Conservation (phyloP, 2,329 filamentous ascomycete genomes). For the Hansfordia pulvinata region DNA sequence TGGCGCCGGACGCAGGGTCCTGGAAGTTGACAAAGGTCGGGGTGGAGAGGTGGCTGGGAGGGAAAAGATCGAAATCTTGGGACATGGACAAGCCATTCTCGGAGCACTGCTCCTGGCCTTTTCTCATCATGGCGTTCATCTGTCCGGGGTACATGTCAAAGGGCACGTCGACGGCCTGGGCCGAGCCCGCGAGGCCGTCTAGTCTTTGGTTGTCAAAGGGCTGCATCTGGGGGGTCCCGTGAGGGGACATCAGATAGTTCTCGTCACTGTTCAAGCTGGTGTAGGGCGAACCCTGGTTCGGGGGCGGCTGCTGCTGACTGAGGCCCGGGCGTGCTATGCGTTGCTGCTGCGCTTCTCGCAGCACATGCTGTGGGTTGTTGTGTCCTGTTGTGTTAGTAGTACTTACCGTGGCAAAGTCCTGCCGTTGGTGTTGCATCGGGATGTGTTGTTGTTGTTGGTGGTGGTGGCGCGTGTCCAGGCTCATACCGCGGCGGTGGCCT, state of each 20-base stretch:
- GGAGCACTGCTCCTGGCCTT: conserved; percentile 28
- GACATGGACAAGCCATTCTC: conserved; percentile 25
- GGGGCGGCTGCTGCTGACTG: conserved; percentile 16
- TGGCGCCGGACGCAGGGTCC: conserved; percentile 26
- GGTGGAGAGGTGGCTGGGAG: conserved; percentile 30
- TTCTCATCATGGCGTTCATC: conserved; percentile 31
- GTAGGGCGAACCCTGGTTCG: conserved; percentile 13
- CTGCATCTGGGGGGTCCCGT: conserved; percentile 38
- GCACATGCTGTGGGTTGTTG: conserved; percentile 57
- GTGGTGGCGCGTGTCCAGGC: conserved; percentile 48
- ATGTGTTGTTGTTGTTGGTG: conserved; percentile 20
- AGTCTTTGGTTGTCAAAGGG: conserved; percentile 35
- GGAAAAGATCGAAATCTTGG: conserved; percentile 37
- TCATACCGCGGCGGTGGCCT: conserved; percentile 51
- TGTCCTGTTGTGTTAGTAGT: conserved; percentile 42
- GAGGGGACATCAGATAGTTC: conserved; percentile 42
- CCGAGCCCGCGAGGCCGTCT: conserved; percentile 15
- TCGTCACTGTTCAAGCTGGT: conserved; percentile 27
- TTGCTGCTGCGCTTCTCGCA: conserved; percentile 87
- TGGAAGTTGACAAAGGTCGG: conserved; percentile 35
- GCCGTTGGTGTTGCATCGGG: conserved; percentile 20
- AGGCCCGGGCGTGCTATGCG: conserved; percentile 67
- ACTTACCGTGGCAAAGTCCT: conserved; percentile 39
- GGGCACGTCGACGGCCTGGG: conserved; percentile 22
- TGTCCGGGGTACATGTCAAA: conserved; percentile 32